These are phyloP conservation scores for Cyberlindnera mississippiensis DNA, from an alignment of 805 yeast genomes.

Conservation along the genomic window DNA sequence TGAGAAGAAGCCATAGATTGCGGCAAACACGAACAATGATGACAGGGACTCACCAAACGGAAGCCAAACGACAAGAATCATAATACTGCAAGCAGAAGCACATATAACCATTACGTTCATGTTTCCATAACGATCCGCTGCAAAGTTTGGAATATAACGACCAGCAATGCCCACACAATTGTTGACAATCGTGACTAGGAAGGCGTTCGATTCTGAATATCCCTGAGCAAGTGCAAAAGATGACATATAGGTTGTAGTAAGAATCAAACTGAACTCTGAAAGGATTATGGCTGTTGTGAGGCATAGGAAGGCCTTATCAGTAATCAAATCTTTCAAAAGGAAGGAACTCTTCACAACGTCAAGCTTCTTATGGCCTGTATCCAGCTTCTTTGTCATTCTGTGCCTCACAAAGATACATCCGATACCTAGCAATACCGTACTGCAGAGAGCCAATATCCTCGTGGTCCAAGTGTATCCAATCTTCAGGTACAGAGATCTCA, in stretches of 20 bases:
- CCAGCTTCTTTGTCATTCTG: slow-evolving; percentile 26
- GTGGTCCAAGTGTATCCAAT: slow-evolving; percentile 52
- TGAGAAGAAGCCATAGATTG: slow-evolving; percentile 52
- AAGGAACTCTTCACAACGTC: slow-evolving; percentile 10
- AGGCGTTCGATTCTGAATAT: slow-evolving; percentile 36
- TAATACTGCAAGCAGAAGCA: slow-evolving; percentile 41
- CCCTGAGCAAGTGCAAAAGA: slow-evolving; percentile 48
- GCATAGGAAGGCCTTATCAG: slow-evolving; percentile 35
- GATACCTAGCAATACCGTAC: slow-evolving; percentile 21
- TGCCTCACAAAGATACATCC: slow-evolving; percentile 36
- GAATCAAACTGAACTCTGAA: slow-evolving; percentile 31
- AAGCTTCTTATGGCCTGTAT: neutral
- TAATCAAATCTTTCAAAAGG: slow-evolving; percentile 10
- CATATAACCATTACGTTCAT: slow-evolving; percentile 30
- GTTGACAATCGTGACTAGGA: slow-evolving; percentile 42
- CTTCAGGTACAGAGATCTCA: slow-evolving; percentile 32
- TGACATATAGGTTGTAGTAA: slow-evolving; percentile 44
- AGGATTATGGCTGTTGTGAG: slow-evolving; percentile 33
- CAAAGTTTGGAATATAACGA: slow-evolving; percentile 37
- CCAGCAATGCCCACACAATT: slow-evolving; percentile 41
- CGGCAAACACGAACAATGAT: slow-evolving; percentile 49
- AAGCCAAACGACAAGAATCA: slow-evolving; percentile 57
- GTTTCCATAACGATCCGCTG: slow-evolving; percentile 43
- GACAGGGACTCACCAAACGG: slow-evolving; percentile 50
- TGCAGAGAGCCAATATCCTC: slow-evolving; percentile 42